Base-by-base conservation (phyloP, 108 stramenopile genomes). In the Skeletonema marinoi region DNA sequence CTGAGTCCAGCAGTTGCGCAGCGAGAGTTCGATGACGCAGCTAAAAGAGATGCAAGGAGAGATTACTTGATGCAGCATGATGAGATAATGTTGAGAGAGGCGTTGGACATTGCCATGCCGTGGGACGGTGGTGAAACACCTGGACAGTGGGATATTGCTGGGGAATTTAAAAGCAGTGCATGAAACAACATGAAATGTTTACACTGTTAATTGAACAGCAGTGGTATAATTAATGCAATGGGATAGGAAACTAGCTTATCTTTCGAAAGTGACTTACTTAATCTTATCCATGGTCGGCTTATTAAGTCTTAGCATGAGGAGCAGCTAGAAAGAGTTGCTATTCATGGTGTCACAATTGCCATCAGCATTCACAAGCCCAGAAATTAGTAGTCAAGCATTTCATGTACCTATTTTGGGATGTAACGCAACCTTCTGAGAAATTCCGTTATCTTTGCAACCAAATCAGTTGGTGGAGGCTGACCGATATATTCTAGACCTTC, bases 1-100 rank as follows among this genome's bases (percentile, higher is more conserved):
- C 66, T 78, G 17, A 76, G 51, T 11, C 82, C 82, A 8, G 54
- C 54, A 10, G 54, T 56, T 21, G 54, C 54, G 2, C 63, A 64
- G 48, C 39, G 46, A 11, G 63, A 64, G 16, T 64, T 64, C 50
- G 63, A 64, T 48, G 63, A 64, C 10, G 44, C 38, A 10, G 17
- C 63, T 4, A 51, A 17, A 64, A 44, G 63, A 51, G 63, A 64
- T 42, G 48, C 17, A 51, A 44, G 63, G 32, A 44, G 63, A 9
- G 38, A 64, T 19, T 64, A 64, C 63, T 51, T 64, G 46, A 64
- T 64, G 63, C 32, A 64, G 11, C 63, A 64, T 25, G 63, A 64
- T 48, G 63, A 64, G 50, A 51, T 51, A 0, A 64, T 64, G 63
- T 19, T 64, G 19, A 64, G 17, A 51, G 63, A 64, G 13, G 63